Evolutionary conservation across 2,329 filamentous ascomycete genomes (phyloP).

Genomic region (Ceratocystis alfenasii): DNA sequence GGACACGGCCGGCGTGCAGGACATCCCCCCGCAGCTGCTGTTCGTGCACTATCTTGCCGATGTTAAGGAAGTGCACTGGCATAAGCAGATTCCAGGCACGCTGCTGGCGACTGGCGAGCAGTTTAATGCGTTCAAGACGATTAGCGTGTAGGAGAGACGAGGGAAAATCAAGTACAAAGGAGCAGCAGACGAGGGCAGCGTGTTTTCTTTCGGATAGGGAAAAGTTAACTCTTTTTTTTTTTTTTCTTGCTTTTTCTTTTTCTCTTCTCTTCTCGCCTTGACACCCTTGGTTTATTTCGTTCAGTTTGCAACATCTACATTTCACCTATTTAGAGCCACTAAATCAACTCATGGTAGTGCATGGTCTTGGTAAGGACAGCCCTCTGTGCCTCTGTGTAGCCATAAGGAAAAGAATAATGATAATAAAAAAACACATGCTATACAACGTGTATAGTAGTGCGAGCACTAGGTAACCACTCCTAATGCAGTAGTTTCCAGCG

Average conservation of each 20-base stretch:
- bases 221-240: background rate
- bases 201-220: conserved; percentile 7
- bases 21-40: conserved; percentile 84
- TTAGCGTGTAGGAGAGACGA: conserved; percentile 49
- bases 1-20: conserved; percentile 73
- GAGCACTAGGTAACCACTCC: background rate
- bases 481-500: background rate
- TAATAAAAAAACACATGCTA: too few species aligned
- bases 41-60: conserved; percentile 95
- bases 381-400: too few species aligned
- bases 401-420: too few species aligned
- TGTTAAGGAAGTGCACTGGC: conserved; percentile 95
- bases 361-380: too few species aligned
- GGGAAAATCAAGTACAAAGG: conserved; percentile 21
- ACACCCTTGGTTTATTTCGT: too few species aligned
- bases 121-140: conserved; percentile 78
- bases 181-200: background rate
- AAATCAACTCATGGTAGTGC: too few species aligned
- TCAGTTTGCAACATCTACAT: too few species aligned
- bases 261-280: background rate
- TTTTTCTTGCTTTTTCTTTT: background rate
- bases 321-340: too few species aligned
- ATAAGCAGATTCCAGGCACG: conserved; percentile 83
- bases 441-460: background rate
- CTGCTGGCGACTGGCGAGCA: conserved; percentile 82